phyloP scores from a whole-genome alignment of 805 yeast genomes.

The Candida taoyuanica region DNA sequence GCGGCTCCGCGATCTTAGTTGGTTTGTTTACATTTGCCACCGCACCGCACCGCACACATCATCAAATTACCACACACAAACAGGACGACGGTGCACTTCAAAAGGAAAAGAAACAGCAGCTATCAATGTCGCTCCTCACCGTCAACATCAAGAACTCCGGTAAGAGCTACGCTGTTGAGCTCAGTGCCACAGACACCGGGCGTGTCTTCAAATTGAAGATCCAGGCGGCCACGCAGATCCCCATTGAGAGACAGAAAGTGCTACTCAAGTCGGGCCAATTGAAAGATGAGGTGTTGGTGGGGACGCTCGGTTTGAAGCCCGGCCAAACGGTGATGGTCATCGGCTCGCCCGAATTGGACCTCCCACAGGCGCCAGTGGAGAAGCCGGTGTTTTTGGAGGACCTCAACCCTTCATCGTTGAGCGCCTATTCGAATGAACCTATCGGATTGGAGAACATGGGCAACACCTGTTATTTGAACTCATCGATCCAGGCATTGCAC shows the following conservation, averaged over 20 bases:
- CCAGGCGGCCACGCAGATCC: constrained; percentile 70
- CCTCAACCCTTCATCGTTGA: constrained; percentile 40
- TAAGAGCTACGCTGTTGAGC: constrained; percentile 49
- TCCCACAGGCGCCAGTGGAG: constrained; percentile 49
- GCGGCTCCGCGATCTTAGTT: too few relatives aligned
- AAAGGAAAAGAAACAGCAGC: too few relatives aligned
- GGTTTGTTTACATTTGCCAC: too few relatives aligned
- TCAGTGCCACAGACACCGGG: constrained; percentile 32
- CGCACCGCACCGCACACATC: too few relatives aligned
- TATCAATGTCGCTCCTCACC: constrained; percentile 11
- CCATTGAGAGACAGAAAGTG: constrained; percentile 86
- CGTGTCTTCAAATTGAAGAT: constrained; percentile 64
- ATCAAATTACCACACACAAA: too few relatives aligned
- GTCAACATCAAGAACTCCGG: constrained; percentile 62
- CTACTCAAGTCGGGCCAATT: constrained; percentile 87
- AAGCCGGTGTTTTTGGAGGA: constrained; percentile 63
- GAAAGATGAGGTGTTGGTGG: constrained; percentile 46
- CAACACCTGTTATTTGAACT: constrained; percentile 91
- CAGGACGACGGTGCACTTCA: neutral
- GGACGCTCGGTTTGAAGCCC: constrained; percentile 52
- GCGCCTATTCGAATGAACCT: constrained; percentile 47
- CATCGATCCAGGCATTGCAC: constrained; percentile 82
- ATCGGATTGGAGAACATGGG: constrained; percentile 93
- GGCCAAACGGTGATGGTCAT: constrained; percentile 77
- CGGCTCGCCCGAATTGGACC: constrained; percentile 78